Base-by-base conservation (phyloP, 331 rosid species). In the Stylosanthes scabra region DNA sequence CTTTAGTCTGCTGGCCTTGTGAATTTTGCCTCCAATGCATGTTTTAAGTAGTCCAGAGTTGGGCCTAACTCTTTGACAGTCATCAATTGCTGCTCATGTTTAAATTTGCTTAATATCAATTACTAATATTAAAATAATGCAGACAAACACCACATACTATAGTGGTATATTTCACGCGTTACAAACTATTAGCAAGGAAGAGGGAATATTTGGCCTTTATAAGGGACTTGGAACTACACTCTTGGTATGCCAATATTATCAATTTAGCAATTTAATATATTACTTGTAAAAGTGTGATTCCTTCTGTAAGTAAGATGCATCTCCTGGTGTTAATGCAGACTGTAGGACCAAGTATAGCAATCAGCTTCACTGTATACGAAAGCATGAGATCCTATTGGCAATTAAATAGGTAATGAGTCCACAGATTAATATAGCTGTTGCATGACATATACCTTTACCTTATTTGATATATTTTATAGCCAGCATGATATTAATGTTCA, bases 181-280 rank as follows among this genome's bases (percentile, higher is more conserved):
- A 79, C 88, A 46, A 62, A 95, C 98, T 50, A 95, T 95, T 66
- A 41, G 74, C 82, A 84, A 77, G 68, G 99, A 95, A 8, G 99
- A 95, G 88, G 99, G 99, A 45, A n/a, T 92, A 68, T 63, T 83
- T 49, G 97, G 97, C 47, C 97, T 95, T 34, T 95, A 95, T 78
- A 92, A 92, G 81, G 99, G 99, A 76, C 98, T 95, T 45, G 99
- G 99, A 83, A 90, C 99, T 51, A 92, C 99, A 28, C 88, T 95
- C 42, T 78, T 95, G 99, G 98, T 92, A 92, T 75, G 88, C 62
- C 51, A 74, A 12, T 67, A 6, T 70, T 54, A 59, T 68, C 51
- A 40, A 70, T 72, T 69, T 40, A 14, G 37, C 37, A 31, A 3
- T 31, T 31, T 2, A 31, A 31, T 31, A 63, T 13, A 71, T 49